A percentile compares a stretch with the other conserved stretches of the same genome.
phyloP scores from a whole-genome alignment of 495 filamentous ascomycete genomes.

The Podospora conica region DNA sequence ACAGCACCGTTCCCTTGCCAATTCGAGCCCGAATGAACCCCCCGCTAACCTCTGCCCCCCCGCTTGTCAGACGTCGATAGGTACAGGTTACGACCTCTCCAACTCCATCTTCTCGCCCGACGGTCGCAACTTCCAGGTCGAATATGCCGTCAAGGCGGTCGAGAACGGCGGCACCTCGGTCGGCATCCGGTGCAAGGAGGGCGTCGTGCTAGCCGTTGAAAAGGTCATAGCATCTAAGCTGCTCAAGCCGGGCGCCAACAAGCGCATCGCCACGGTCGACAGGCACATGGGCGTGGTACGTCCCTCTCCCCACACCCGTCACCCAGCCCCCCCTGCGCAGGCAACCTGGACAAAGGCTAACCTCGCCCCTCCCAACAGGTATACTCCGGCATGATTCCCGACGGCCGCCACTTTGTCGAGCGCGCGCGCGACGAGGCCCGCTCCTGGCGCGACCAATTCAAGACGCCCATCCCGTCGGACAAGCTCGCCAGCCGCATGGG shows the following conservation, averaged over 20 bases:
- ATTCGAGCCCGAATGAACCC: background rate
- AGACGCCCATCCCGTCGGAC: constrained; percentile 79
- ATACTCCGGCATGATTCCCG: constrained; percentile 86
- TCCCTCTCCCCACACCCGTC: constrained; percentile 9
- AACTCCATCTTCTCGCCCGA: constrained; percentile 99
- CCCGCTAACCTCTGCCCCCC: background rate
- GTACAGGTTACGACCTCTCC: constrained; percentile 96
- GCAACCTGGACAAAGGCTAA: constrained; percentile 1
- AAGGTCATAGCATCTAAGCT: constrained; percentile 95
- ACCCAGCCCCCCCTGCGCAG: background rate
- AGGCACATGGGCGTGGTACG: constrained; percentile 88
- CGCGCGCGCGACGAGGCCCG: constrained; percentile 90
- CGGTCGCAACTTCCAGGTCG: constrained; percentile 98
- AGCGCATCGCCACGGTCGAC: constrained; percentile 91
- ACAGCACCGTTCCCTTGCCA: background rate
- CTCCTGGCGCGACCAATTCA: constrained; percentile 81
- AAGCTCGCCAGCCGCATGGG: constrained; percentile 87
- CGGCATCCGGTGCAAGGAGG: constrained; percentile 95
- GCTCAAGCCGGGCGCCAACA: constrained; percentile 87
- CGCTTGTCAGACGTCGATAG: constrained; percentile 81
- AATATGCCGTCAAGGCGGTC: constrained; percentile 97
- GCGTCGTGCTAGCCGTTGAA: constrained; percentile 92
- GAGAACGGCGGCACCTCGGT: constrained; percentile 96
- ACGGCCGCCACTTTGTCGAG: constrained; percentile 91
- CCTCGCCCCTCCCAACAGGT: constrained; percentile 55